phyloP scores from a whole-genome alignment of 257 asterid genomes.

The Nicotiana tomentosiformis region DNA sequence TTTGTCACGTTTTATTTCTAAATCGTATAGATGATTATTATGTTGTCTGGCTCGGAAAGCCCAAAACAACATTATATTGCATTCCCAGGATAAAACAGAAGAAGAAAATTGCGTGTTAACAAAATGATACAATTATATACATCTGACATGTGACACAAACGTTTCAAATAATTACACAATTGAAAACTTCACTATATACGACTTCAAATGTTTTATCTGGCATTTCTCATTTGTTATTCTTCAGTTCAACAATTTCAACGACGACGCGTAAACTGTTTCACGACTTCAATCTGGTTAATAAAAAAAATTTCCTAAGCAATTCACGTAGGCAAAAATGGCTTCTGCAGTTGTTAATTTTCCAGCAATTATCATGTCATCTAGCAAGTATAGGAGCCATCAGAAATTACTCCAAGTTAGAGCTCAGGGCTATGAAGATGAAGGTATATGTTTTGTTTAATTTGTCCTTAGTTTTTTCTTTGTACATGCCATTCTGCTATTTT shows the following conservation, averaged over 20 bases:
- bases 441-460: not conserved
- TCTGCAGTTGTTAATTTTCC: not conserved
- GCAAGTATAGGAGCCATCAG: not conserved
- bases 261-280: not conserved
- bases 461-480: not conserved
- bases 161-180: not conserved
- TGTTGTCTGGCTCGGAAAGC: not conserved
- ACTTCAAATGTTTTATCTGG: not conserved
- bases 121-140: not conserved
- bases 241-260: not conserved
- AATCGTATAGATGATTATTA: not conserved
- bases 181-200: not conserved
- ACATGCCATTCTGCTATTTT: too few species aligned
- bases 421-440: slow-evolving; percentile 22
- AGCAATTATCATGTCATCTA: not conserved
- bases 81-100: not conserved
- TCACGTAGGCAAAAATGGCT: not conserved
- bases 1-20: not conserved
- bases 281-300: too few species aligned
- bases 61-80: not conserved
- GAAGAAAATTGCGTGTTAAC: not conserved
- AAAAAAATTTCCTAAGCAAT: too few species aligned
- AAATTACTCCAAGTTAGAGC: slow-evolving; percentile 19
- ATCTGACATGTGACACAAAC: not conserved
- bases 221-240: not conserved